These are phyloP conservation scores for Ramaria sp. DNA, from an alignment of 768 basidiomycete species.

Conservation along the genomic window DNA sequence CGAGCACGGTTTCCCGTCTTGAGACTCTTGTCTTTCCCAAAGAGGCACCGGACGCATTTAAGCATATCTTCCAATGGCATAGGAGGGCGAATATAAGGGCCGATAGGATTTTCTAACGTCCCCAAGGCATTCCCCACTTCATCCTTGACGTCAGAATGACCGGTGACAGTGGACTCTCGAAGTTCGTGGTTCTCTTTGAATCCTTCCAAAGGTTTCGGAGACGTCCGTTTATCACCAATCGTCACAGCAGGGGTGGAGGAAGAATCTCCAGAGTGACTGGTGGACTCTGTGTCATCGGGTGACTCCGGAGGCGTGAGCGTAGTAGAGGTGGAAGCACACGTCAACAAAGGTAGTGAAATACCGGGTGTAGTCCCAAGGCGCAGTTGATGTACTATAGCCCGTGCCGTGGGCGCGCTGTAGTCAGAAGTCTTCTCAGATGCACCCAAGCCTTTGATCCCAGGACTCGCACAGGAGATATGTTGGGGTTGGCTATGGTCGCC, in stretches of 20 bases:
- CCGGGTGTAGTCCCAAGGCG: background rate
- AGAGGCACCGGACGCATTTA: slow-evolving; percentile 5
- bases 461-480: background rate
- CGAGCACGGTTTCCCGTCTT: slow-evolving; percentile 9
- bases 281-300: background rate
- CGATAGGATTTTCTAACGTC: slow-evolving; percentile 2
- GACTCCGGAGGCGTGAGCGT: background rate
- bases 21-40: slow-evolving; percentile 9
- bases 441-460: background rate
- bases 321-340: background rate
- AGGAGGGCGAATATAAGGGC: slow-evolving; percentile 8
- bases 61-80: slow-evolving; percentile 9
- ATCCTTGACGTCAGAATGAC: background rate
- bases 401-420: background rate
- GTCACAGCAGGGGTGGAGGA: background rate
- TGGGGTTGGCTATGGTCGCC: background rate
- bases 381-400: background rate
- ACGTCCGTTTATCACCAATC: background rate
- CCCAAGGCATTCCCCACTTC: too few species aligned
- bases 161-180: background rate
- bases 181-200: too few species aligned
- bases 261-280: background rate
- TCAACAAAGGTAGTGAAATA: background rate
- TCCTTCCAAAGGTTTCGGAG: background rate
- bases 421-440: background rate